Evolutionary conservation across 768 basidiomycete species (phyloP).

Genomic region (Leccinum uliginosum): DNA sequence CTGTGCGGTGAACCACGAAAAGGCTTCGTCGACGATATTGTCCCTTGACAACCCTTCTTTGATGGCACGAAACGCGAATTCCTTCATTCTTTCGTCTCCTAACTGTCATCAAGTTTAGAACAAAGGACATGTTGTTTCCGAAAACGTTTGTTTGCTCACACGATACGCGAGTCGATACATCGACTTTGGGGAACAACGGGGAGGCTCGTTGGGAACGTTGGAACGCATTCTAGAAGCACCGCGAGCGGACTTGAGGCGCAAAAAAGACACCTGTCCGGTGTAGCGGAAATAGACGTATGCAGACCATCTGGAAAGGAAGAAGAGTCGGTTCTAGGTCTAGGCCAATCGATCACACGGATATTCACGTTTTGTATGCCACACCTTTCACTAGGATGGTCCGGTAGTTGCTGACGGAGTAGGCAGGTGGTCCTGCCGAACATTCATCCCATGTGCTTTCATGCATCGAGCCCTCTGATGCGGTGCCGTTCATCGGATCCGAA

Average conservation of each 20-base stretch:
- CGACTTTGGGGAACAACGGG: slow-evolving; percentile 33
- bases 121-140: background rate
- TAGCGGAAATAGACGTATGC: slow-evolving; percentile 29
- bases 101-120: slow-evolving; percentile 13
- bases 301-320: slow-evolving; percentile 17
- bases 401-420: slow-evolving; percentile 20
- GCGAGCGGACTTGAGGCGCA: slow-evolving; percentile 20
- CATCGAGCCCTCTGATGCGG: background rate
- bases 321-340: background rate
- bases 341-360: background rate
- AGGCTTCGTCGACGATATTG: slow-evolving; percentile 27
- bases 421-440: slow-evolving; percentile 8
- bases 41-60: slow-evolving; percentile 17
- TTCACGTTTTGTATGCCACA: slow-evolving; percentile 26
- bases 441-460: background rate
- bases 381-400: slow-evolving; percentile 28
- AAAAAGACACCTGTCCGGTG: slow-evolving; percentile 27
- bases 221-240: background rate
- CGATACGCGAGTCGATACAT: slow-evolving; percentile 33
- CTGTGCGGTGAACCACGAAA: slow-evolving; percentile 31
- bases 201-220: background rate
- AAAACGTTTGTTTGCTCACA: slow-evolving; percentile 12
- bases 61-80: slow-evolving; percentile 24
- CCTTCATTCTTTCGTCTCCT: slow-evolving; percentile 24
- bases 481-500: background rate